These are phyloP conservation scores for Friedmanniomyces endolithicus DNA, from an alignment of 495 filamentous ascomycete species.

Conservation along the genomic window DNA sequence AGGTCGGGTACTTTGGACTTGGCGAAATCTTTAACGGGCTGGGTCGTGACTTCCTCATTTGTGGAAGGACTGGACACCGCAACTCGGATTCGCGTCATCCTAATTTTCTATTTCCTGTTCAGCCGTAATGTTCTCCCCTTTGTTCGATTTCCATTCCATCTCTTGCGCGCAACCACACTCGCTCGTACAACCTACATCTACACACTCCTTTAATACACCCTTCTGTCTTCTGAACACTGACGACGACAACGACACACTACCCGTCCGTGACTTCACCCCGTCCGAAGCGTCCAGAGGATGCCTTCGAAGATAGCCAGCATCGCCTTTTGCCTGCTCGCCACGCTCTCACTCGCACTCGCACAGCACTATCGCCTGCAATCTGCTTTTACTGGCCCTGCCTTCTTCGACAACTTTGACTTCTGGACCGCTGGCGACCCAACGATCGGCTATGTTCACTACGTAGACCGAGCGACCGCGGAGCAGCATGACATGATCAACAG, in stretches of 20 bases:
- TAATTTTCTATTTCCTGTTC: too few relatives aligned
- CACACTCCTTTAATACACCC: too few relatives aligned
- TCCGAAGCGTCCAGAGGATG: neutral
- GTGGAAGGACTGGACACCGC: too few relatives aligned
- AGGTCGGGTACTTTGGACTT: too few relatives aligned
- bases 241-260: neutral
- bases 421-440: constrained; percentile 26
- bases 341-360: neutral
- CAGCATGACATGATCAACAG: constrained; percentile 21
- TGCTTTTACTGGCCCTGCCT: constrained; percentile 9
- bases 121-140: too few relatives aligned
- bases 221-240: too few relatives aligned
- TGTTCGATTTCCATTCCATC: too few relatives aligned
- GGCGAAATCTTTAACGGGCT: too few relatives aligned
- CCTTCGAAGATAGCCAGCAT: neutral
- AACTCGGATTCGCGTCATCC: too few relatives aligned
- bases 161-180: too few relatives aligned
- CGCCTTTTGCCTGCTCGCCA: neutral
- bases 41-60: too few relatives aligned
- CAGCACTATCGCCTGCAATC: constrained; percentile 2
- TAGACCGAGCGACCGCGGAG: constrained; percentile 17
- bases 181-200: too few relatives aligned
- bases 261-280: neutral
- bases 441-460: constrained; percentile 26
- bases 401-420: constrained; percentile 27